phyloP scores from a whole-genome alignment of 2,329 filamentous ascomycete genomes.

The Zymoseptoria crescenta region DNA sequence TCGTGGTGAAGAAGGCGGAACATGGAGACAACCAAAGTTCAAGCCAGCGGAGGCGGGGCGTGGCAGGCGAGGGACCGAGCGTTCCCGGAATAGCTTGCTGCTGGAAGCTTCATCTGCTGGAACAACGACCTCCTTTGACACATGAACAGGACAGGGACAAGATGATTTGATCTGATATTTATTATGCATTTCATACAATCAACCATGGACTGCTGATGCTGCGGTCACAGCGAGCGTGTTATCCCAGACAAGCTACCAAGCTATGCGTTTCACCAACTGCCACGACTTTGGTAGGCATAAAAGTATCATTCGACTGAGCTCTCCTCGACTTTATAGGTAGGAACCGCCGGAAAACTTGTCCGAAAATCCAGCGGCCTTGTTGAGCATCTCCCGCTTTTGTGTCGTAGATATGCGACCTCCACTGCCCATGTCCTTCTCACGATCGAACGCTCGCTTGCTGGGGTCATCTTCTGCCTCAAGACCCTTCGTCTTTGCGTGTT shows the following conservation, averaged over 20 bases:
- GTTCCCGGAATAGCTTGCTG: neutral
- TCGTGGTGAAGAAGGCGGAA: neutral
- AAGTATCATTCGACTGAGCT: neutral
- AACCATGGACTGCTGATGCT: too few species aligned
- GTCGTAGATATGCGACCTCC: slow-evolving; percentile 59
- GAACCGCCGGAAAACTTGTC: slow-evolving; percentile 70
- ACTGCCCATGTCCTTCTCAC: slow-evolving; percentile 85
- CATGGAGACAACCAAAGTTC: too few species aligned
- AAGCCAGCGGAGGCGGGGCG: too few species aligned
- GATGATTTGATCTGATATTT: too few species aligned
- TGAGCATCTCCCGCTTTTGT: slow-evolving; percentile 71
- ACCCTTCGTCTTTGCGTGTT: slow-evolving; percentile 38
- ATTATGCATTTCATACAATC: too few species aligned
- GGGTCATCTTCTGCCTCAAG: slow-evolving; percentile 72
- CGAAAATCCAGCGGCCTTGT: slow-evolving; percentile 71
- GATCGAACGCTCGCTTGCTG: slow-evolving; percentile 78
- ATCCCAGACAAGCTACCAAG: too few species aligned
- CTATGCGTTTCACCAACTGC: too few species aligned
- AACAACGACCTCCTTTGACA: neutral
- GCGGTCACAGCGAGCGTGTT: too few species aligned
- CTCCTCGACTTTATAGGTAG: slow-evolving; percentile 43
- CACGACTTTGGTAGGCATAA: neutral
- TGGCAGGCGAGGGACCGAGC: too few species aligned
- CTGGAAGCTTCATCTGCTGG: neutral
- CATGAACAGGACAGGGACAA: neutral